Conservation (phyloP, 108 stramenopile genomes). For the Cylindrotheca closterium region DNA sequence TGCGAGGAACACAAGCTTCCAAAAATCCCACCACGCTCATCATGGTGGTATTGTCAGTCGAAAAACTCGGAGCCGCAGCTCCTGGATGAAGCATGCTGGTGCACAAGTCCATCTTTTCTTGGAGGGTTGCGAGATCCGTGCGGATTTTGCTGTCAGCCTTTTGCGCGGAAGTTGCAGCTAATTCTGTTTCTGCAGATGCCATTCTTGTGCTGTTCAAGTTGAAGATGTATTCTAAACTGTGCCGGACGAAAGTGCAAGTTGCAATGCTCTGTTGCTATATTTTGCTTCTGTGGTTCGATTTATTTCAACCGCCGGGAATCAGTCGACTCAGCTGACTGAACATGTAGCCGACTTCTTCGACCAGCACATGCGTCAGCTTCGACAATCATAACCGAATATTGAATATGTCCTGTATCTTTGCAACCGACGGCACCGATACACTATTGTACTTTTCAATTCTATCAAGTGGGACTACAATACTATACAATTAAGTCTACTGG, state of each 20-base stretch:
- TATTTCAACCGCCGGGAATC: neutral
- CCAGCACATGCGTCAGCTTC: too few species aligned
- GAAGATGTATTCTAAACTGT: neutral
- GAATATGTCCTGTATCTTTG: too few species aligned
- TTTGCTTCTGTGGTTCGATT: neutral
- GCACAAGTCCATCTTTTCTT: conserved; percentile 76
- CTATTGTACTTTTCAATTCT: too few species aligned
- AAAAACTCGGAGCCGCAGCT: conserved; percentile 23
- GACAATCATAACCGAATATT: too few species aligned
- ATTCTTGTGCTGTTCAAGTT: neutral
- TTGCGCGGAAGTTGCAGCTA: neutral
- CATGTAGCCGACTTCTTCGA: neutral
- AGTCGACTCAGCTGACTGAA: neutral
- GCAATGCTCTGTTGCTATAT: neutral
- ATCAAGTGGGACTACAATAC: too few species aligned
- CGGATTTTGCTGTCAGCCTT: conserved; percentile 62
- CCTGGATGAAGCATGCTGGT: conserved; percentile 48
- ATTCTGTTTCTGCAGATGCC: neutral
- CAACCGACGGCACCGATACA: too few species aligned
- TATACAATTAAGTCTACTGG: too few species aligned
- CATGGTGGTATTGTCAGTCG: conserved; percentile 54
- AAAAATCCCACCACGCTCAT: conserved; percentile 76
- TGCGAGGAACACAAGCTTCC: conserved; percentile 82
- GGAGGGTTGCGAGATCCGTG: conserved; percentile 51
- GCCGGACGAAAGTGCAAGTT: neutral